Base-by-base conservation (phyloP, 2,329 filamentous ascomycete genomes). In the Pochonia chlamydosporia region DNA sequence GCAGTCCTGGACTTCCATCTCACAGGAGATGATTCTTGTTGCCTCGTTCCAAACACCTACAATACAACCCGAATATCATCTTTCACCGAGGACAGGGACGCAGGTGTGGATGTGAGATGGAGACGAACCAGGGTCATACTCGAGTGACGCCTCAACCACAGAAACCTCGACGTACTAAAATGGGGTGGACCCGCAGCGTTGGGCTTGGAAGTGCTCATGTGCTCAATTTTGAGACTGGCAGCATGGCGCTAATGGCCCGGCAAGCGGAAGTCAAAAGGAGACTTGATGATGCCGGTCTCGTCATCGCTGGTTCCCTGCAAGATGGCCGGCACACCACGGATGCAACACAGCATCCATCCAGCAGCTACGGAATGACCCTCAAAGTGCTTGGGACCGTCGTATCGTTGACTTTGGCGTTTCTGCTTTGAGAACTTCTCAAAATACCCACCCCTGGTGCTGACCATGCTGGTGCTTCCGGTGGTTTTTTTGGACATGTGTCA, bases 171-270 rank as follows among this genome's bases (percentile, higher is more conserved):
- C 39, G 46, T 30, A 25, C 36, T 40, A 43, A 49, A 47, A 31
- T 31, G 45, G 37, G 36, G 51, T 39, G 37, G 55, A 67, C 60
- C 66, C 65, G 61, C 65, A 68, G 56, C 53, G 54, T 63, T 69
- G 61, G 67, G 66, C 65, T 63, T 63, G 52, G 43, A 31, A 28
- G 40, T 67, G 67, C 66, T 73, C 70, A 73, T 73, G 70, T 73
- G 70, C 64, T 61, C 67, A 65, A 64, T 68, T 59, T 63, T 61
- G 62, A 70, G 66, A 69, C 67, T 63, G 58, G 58, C 59, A 60
- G 55, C 56, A 48, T 57, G 59, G 62, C 67, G 64, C 66, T 67
- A 70, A 37, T 5, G 20, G 31, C 41, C 46, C 66, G 65, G 64
- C 63, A 62, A 62, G 60, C 58, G 57, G 58, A 63, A 65, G 59